Percentiles rank a stretch among this genome's conserved stretches.
phyloP scores from a whole-genome alignment of 306 rosid species.

The Malus domestica region ASM211411v1 NC_041797.1:7851001-7851500 shows the following conservation, averaged over 20 bases:
- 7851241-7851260: background rate
- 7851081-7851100: conserved; percentile 22
- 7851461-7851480: no score
- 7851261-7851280: no score
- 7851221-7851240: background rate
- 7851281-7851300: background rate
- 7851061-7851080: conserved; percentile 13
- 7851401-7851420: no score
- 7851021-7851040: background rate
- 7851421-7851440: no score
- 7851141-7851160: conserved; percentile 30
- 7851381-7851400: no score
- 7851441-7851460: no score
- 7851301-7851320: background rate
- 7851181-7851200: conserved; percentile 36
- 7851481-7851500: no score
- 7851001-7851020: background rate
- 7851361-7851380: no score
- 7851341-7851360: no score
- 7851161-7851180: conserved; percentile 46
- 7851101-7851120: conserved; percentile 44
- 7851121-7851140: conserved; percentile 39
- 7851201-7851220: conserved; percentile 36
- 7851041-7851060: conserved; percentile 29
- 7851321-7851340: background rate